Evolutionary conservation across 2,329 filamentous ascomycete species (phyloP).

Genomic region (Monilinia laxa): DNA sequence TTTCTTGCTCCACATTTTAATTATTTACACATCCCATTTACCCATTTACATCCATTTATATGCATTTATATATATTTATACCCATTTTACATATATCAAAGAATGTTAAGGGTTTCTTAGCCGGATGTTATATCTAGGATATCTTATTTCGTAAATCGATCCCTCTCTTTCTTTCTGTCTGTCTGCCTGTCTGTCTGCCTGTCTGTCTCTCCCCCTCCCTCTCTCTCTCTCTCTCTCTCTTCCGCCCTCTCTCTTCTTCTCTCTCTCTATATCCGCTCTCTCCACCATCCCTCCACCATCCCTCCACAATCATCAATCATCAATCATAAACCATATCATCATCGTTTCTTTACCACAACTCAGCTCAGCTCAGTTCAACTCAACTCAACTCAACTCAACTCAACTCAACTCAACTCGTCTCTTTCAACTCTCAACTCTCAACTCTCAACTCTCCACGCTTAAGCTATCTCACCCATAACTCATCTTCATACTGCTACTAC

Average conservation of each 20-base stretch:
- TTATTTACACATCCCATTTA: neutral
- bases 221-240: neutral
- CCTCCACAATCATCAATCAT: neutral
- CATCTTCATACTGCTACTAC: no score
- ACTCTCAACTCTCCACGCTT: no score
- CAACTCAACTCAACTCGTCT: no score
- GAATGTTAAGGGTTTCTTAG: slow-evolving; percentile 4
- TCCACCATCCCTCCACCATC: slow-evolving; percentile 15
- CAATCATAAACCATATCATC: neutral
- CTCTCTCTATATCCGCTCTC: neutral
- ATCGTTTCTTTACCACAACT: neutral
- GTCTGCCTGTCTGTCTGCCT: no score
- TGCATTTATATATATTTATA: no score
- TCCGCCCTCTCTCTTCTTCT: no score
- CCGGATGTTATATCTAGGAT: neutral
- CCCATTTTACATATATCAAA: no score
- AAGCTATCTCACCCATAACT: no score
- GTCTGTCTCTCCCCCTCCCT: neutral
- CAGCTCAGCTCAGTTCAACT: no score
- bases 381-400: no score
- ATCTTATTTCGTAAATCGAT: neutral
- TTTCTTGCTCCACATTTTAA: slow-evolving; percentile 6
- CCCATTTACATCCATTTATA: neutral
- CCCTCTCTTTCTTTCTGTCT: no score
- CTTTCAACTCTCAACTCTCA: no score